phyloP scores from a whole-genome alignment of 225 moss, liverwort and hornwort genomes.

The Takakia lepidozioides region DNA sequence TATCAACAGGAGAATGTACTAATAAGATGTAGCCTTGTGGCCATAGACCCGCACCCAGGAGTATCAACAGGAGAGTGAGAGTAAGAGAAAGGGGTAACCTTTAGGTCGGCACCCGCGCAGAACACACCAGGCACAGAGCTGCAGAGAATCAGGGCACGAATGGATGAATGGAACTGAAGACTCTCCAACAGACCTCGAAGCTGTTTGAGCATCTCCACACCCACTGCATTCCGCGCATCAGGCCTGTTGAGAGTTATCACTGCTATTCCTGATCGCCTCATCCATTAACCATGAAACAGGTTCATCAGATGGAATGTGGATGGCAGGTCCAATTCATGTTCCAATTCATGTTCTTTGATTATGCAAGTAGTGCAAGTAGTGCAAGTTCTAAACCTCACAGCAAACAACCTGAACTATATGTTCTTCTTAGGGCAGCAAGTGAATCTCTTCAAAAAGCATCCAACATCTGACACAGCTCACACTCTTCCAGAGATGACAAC shows the following conservation, averaged over 20 bases:
- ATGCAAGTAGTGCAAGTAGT: neutral
- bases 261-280: slow-evolving; percentile 54
- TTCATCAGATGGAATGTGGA: neutral
- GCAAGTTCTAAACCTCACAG: no score
- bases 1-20: no score
- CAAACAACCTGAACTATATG: no score
- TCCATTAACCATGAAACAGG: slow-evolving; percentile 5
- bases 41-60: no score
- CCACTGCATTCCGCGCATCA: slow-evolving; percentile 83
- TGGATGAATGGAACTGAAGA: slow-evolving; percentile 62
- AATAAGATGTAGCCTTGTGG: no score
- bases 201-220: slow-evolving; percentile 84
- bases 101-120: slow-evolving; percentile 97
- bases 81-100: no score
- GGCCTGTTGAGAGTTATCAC: slow-evolving; percentile 80
- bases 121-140: slow-evolving; percentile 86
- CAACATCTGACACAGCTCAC: no score
- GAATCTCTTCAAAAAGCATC: no score
- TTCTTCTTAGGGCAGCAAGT: no score
- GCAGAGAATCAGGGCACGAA: slow-evolving; percentile 63
- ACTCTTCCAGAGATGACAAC: no score
- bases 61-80: no score
- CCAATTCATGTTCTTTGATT: neutral
- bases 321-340: neutral
- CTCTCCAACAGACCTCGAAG: slow-evolving; percentile 63